phyloP scores from a whole-genome alignment of 2,329 filamentous ascomycete species.

The Hawksworthiomyces lignivorus region DNA sequence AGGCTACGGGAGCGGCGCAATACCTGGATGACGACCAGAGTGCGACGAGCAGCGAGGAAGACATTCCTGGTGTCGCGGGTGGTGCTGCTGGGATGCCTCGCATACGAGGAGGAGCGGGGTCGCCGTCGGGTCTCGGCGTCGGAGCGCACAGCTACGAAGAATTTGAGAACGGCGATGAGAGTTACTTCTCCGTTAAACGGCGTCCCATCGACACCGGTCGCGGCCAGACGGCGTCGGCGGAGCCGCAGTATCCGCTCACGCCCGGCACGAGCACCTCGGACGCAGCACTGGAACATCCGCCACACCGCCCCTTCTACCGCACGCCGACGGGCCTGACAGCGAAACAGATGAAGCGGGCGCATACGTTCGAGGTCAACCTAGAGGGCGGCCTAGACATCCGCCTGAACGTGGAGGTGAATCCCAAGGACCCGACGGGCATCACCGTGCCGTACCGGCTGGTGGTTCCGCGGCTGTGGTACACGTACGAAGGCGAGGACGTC shows the following conservation, averaged over 20 bases:
- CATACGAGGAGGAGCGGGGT: conserved; percentile 13
- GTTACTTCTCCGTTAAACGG: conserved; percentile 43
- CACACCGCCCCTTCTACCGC: conserved; percentile 48
- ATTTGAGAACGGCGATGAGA: conserved; percentile 48
- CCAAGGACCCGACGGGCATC: conserved; percentile 77
- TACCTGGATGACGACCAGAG: conserved; percentile 21
- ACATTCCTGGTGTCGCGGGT: conserved; percentile 12
- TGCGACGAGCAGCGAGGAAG: conserved; percentile 15
- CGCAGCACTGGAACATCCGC: background rate
- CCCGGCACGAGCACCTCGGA: background rate
- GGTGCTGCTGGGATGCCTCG: background rate
- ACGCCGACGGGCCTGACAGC: conserved; percentile 61
- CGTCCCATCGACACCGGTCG: conserved; percentile 15
- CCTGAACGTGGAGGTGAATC: conserved; percentile 81
- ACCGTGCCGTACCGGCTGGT: conserved; percentile 82
- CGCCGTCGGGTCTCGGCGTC: conserved; percentile 23
- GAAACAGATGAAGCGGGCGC: conserved; percentile 50
- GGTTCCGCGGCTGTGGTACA: conserved; percentile 67
- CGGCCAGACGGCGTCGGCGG: conserved; percentile 18
- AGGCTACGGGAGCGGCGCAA: background rate
- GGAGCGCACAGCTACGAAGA: conserved; percentile 39
- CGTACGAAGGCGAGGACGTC: conserved; percentile 38
- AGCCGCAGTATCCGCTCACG: conserved; percentile 4
- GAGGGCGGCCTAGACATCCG: conserved; percentile 80
- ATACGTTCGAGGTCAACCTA: conserved; percentile 59